Evolutionary conservation across 345 rosid genomes (phyloP).

Genomic region (Corchorus capsularis): DNA sequence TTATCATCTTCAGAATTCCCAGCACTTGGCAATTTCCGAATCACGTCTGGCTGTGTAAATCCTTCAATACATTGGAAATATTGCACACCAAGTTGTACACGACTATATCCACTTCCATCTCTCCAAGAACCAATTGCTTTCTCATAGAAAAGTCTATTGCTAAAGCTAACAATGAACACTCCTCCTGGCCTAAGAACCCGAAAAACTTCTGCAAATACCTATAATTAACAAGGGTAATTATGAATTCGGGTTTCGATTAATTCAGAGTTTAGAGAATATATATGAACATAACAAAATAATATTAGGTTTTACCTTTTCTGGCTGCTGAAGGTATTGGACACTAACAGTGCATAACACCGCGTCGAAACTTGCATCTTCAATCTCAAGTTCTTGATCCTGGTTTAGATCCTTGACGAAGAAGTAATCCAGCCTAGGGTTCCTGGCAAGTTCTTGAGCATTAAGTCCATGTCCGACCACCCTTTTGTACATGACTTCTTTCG

Average conservation of each 20-base stretch:
- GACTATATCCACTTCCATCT: constrained; percentile 73
- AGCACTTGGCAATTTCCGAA: constrained; percentile 45
- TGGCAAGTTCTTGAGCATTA: constrained; percentile 87
- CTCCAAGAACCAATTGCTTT: constrained; percentile 83
- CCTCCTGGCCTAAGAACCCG: constrained; percentile 84
- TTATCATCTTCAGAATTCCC: constrained; percentile 30
- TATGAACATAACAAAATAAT: not conserved
- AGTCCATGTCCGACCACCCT: constrained; percentile 94
- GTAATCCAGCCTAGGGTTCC: constrained; percentile 62
- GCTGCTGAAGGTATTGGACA: constrained; percentile 83
- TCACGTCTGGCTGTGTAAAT: constrained; percentile 66
- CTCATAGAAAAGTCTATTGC: constrained; percentile 90
- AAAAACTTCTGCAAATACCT: constrained; percentile 79
- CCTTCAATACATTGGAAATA: constrained; percentile 79
- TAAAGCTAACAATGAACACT: constrained; percentile 75
- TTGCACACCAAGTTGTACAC: constrained; percentile 71
- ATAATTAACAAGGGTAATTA: not conserved
- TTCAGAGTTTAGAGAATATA: not conserved
- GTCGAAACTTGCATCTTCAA: constrained; percentile 58
- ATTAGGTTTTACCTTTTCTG: constrained; percentile 65
- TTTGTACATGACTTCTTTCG: constrained; percentile 56
- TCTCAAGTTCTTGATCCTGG: constrained; percentile 58
- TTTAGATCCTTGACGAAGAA: constrained; percentile 68
- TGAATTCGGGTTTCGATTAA: not conserved
- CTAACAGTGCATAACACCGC: constrained; percentile 82